A percentile compares a stretch with the other conserved stretches of the same genome.
phyloP scores from a whole-genome alignment of 1,284 basidiomycete species.

The Dichomitus squalens region DNA sequence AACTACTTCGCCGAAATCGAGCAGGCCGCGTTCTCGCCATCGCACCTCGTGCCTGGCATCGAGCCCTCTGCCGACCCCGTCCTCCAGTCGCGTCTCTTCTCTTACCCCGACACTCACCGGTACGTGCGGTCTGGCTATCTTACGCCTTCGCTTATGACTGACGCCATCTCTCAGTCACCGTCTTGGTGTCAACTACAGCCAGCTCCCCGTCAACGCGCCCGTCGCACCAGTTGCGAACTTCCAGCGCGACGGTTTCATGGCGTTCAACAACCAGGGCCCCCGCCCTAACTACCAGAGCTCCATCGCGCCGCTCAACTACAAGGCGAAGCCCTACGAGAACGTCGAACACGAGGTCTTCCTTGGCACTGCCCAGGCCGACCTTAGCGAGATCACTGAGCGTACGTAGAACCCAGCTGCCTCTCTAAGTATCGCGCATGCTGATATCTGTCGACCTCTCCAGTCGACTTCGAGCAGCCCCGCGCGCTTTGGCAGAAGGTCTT shows the following conservation, averaged over 20 bases:
- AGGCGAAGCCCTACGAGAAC: slow-evolving; percentile 42
- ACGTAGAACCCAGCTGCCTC: slow-evolving; percentile 31
- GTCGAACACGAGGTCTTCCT: slow-evolving; percentile 76
- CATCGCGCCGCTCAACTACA: slow-evolving; percentile 58
- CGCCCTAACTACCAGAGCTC: slow-evolving; percentile 88
- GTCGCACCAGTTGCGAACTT: slow-evolving; percentile 80
- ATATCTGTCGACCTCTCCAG: slow-evolving; percentile 35
- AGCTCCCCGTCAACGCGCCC: slow-evolving; percentile 89
- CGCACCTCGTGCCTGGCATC: slow-evolving; percentile 84
- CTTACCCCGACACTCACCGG: slow-evolving; percentile 91
- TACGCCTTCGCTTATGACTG: background rate
- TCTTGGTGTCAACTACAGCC: slow-evolving; percentile 85
- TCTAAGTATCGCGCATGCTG: background rate
- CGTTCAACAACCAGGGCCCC: slow-evolving; percentile 78
- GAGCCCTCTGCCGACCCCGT: slow-evolving; percentile 91
- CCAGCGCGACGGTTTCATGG: slow-evolving; percentile 76
- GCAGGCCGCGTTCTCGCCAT: slow-evolving; percentile 86
- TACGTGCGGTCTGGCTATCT: background rate
- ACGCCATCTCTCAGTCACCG: slow-evolving; percentile 54
- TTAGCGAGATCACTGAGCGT: slow-evolving; percentile 82
- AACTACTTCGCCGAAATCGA: slow-evolving; percentile 90
- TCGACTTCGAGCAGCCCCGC: slow-evolving; percentile 92
- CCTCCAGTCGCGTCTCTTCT: slow-evolving; percentile 91
- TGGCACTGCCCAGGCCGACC: slow-evolving; percentile 72
- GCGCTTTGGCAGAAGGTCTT: slow-evolving; percentile 81